Evolutionary conservation across 352 stramenopile species (phyloP).

Genomic region (Phytopythium ostracodes): DNA sequence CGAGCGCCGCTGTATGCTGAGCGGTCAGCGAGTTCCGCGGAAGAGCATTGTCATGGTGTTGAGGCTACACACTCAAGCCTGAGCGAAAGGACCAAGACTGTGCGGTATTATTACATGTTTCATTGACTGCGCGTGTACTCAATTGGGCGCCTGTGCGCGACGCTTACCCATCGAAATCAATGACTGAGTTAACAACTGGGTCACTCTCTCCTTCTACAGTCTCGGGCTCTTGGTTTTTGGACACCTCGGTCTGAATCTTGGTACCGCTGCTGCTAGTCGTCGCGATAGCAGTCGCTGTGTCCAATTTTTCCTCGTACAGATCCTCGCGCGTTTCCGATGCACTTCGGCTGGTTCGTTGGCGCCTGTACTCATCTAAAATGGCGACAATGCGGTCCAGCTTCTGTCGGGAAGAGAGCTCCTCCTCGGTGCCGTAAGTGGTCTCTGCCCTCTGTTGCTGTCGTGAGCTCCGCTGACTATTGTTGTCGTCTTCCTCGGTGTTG

Average conservation of each 20-base stretch:
- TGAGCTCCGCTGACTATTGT: not conserved
- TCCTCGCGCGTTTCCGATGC: not conserved
- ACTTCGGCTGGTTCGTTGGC: not conserved
- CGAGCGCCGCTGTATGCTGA: not conserved
- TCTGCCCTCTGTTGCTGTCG: not conserved
- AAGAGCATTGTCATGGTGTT: not conserved
- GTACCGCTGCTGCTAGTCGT: not conserved
- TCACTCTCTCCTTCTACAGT: not conserved
- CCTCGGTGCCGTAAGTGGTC: not conserved
- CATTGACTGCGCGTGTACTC: not conserved
- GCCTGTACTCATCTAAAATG: not conserved
- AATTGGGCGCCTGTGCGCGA: not conserved
- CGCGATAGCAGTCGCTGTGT: not conserved
- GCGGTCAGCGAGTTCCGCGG: not conserved
- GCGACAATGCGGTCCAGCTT: not conserved
- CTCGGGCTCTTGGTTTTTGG: slow-evolving; percentile 1
- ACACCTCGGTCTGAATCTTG: not conserved
- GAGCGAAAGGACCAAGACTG: not conserved
- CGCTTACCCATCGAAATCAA: not conserved
- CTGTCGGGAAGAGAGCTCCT: not conserved
- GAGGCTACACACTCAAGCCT: not conserved
- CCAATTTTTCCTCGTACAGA: not conserved
- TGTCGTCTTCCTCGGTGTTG: not conserved
- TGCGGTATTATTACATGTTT: slow-evolving; percentile 3
- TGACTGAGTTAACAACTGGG: not conserved